Evolutionary conservation across 768 basidiomycete species (phyloP).

Genomic region (Suillus placidus): DNA sequence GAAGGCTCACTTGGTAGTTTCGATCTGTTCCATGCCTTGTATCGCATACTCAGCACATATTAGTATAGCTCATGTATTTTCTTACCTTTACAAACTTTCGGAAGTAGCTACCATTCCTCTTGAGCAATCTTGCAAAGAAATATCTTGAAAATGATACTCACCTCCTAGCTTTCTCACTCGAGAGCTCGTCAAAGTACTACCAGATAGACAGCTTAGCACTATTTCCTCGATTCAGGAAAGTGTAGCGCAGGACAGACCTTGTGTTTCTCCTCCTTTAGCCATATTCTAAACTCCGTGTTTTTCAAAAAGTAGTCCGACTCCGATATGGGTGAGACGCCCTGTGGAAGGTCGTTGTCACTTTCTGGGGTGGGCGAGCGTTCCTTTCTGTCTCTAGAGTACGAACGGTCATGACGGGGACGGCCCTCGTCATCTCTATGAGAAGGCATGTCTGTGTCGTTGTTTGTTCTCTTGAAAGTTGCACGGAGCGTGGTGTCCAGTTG

Average conservation of each 20-base stretch:
- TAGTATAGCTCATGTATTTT: conserved; percentile 1
- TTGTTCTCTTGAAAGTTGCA: background rate
- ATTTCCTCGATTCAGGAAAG: conserved; percentile 39
- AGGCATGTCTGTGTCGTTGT: conserved; percentile 14
- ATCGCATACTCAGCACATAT: conserved; percentile 8
- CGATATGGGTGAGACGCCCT: conserved; percentile 61
- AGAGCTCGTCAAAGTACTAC: conserved; percentile 86
- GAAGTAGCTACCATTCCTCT: conserved; percentile 66
- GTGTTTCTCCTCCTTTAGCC: conserved; percentile 76
- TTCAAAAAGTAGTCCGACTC: conserved; percentile 91
- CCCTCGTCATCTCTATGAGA: conserved; percentile 14
- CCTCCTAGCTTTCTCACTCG: conserved; percentile 80
- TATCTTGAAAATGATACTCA: conserved; percentile 35
- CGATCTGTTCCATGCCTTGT: conserved; percentile 81
- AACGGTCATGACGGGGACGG: conserved; percentile 22
- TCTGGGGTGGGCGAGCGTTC: conserved; percentile 49
- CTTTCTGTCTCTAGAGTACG: conserved; percentile 23
- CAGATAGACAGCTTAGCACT: conserved; percentile 1
- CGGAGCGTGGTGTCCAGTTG: background rate
- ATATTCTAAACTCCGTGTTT: conserved; percentile 81
- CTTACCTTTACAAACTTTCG: conserved; percentile 86
- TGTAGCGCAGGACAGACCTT: conserved; percentile 44
- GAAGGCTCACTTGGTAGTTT: conserved; percentile 57
- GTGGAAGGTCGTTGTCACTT: conserved; percentile 49
- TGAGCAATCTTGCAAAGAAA: conserved; percentile 31